Conservation (phyloP, 1,139 yeast genomes). For the Geotrichum citri-aurantii region DNA sequence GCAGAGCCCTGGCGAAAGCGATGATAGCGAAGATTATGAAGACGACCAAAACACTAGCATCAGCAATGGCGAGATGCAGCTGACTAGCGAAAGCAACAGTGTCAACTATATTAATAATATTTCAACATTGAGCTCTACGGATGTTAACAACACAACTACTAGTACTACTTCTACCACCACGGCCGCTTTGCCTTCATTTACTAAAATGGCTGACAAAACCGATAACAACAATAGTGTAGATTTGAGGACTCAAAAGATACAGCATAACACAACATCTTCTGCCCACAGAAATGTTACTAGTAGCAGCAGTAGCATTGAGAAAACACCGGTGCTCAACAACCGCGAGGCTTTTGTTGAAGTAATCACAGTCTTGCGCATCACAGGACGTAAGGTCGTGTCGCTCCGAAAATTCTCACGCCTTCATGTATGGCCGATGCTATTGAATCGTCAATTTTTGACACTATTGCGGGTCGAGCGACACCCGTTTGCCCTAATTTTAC, state of each 20-base stretch:
- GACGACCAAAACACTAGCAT: background rate
- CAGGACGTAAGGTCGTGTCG: conserved; percentile 4
- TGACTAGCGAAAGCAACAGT: background rate
- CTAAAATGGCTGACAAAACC: background rate
- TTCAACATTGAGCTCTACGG: background rate
- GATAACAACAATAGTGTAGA: background rate
- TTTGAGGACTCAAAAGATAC: background rate
- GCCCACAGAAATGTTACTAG: background rate
- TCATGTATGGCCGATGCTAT: conserved; percentile 2
- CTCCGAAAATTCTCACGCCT: background rate
- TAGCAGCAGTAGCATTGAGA: background rate
- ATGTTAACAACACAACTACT: background rate
- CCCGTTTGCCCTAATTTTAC: conserved; percentile 3
- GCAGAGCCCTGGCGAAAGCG: conserved; percentile 1
- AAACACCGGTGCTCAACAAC: background rate
- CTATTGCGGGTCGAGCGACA: background rate
- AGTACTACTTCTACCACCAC: background rate
- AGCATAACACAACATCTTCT: background rate
- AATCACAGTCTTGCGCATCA: conserved; percentile 3
- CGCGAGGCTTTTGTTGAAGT: background rate
- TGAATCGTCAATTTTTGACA: conserved; percentile 3
- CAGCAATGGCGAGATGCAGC: background rate
- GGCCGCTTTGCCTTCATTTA: background rate
- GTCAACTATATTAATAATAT: background rate
- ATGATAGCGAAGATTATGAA: background rate